These are phyloP conservation scores for Austroboletus eburneus DNA, from an alignment of 768 basidiomycete species.

Conservation along the genomic window DNA sequence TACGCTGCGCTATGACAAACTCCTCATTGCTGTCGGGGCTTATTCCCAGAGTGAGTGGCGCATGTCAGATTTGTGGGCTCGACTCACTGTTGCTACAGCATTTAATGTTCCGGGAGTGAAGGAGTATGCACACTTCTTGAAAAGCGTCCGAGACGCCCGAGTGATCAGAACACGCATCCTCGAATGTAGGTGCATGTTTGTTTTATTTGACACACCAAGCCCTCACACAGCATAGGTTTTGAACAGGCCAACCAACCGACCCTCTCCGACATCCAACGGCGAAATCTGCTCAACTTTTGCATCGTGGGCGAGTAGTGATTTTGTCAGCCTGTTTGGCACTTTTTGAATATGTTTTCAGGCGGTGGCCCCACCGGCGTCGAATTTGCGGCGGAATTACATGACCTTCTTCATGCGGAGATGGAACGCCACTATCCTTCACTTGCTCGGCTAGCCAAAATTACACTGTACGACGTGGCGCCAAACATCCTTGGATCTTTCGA, in stretches of 20 bases:
- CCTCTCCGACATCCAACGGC: slow-evolving; percentile 67
- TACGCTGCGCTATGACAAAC: slow-evolving; percentile 67
- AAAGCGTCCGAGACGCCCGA: slow-evolving; percentile 73
- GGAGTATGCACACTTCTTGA: slow-evolving; percentile 77
- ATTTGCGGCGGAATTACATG: slow-evolving; percentile 79
- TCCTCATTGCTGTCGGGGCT: slow-evolving; percentile 81
- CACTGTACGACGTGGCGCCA: slow-evolving; percentile 78
- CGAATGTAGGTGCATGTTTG: slow-evolving; percentile 47
- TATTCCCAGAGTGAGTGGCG: slow-evolving; percentile 69
- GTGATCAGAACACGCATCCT: slow-evolving; percentile 66
- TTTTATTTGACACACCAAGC: neutral
- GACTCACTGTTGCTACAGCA: slow-evolving; percentile 35
- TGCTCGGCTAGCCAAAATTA: slow-evolving; percentile 62
- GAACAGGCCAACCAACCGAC: slow-evolving; percentile 84
- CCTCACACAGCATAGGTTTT: slow-evolving; percentile 45
- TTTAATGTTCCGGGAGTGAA: slow-evolving; percentile 75
- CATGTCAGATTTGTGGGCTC: slow-evolving; percentile 3
- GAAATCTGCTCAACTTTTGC: slow-evolving; percentile 79
- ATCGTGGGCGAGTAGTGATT: slow-evolving; percentile 61
- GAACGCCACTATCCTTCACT: slow-evolving; percentile 58
- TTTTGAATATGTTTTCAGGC: slow-evolving; percentile 36
- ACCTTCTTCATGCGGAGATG: slow-evolving; percentile 68
- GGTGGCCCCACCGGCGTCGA: slow-evolving; percentile 79
- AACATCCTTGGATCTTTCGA: slow-evolving; percentile 76
- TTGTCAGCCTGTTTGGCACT: neutral